Conservation (phyloP, 148 eudicot genomes). For the Polygonum maritimum region DNA sequence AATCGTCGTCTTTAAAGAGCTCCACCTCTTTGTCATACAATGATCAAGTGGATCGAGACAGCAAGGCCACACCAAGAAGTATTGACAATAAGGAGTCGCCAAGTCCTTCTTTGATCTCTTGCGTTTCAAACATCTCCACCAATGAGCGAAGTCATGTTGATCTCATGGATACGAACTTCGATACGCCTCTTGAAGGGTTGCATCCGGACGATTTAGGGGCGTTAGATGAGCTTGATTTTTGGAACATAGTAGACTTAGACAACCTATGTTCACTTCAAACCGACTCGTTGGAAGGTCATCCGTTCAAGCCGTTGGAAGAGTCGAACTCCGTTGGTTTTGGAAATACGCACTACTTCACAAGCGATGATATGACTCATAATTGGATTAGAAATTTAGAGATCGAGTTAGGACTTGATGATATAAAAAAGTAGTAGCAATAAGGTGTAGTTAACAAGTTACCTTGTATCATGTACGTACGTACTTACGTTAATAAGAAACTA, state of each 20-base stretch:
- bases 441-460: no score
- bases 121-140: background rate
- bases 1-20: background rate
- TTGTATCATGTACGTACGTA: no score
- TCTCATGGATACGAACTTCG: background rate
- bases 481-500: no score
- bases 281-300: background rate
- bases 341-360: background rate
- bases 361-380: background rate
- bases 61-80: background rate
- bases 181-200: background rate
- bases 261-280: background rate
- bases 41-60: conserved; percentile 5
- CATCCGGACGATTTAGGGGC: background rate
- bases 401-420: conserved; percentile 7
- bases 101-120: background rate
- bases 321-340: background rate
- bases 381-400: conserved; percentile 9
- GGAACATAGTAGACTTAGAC: background rate
- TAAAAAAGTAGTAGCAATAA: background rate
- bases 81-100: background rate
- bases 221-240: background rate
- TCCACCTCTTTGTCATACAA: background rate
- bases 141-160: background rate
- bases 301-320: background rate